Base-by-base conservation (phyloP, 257 asterid species). In the Cinchona pubescens region DNA sequence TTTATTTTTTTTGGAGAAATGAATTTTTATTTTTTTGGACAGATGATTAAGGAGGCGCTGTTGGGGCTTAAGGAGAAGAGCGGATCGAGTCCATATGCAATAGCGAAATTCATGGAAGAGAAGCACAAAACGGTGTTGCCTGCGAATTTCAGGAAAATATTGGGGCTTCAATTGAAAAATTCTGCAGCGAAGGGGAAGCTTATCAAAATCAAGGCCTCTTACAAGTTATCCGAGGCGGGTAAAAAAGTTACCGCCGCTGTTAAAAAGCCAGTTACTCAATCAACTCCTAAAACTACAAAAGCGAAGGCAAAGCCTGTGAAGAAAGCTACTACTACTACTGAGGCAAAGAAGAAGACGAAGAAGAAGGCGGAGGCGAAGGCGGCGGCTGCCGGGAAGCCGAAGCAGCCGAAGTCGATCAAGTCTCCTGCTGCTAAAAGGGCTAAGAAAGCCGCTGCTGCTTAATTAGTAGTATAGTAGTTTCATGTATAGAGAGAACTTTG, bases 21-120 rank as follows among this genome's bases (percentile, higher is more conserved):
- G 19, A 25, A 5, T n/a, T n/a, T 38, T 74, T 38, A 35, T 29
- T 76, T 35, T 14, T 30, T 13, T 49, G 1, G 48, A 78, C 77
- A 91, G 96, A 91, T 91, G 96, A 91, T 91, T 32, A 91, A 89
- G 82, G 96, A 86, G 72, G 93, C 95, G 42, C 37, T 91, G 71
- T 12, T 72, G 76, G 89, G 86, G 0, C 49, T 91, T 85, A 81
- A 87, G 0, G 96, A 91, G 80, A 87, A 71, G 80, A 49, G 87
- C 38, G 95, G 96, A 53, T 91, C 93, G 15, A 91, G 96, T 76
- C 95, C 91, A 1, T 55, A 89, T 62, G 96, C 96, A 16, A 86
- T 91, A 59, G 94, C 95, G 0, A 91, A 89, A 71, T 83, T 73
- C 84, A 85, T 86, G 91, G 96, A 91, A 74, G 93, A 85, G 82